Evolutionary conservation across 2,329 filamentous ascomycete species (phyloP).

Genomic region (Scedosporium dehoogii): DNA sequence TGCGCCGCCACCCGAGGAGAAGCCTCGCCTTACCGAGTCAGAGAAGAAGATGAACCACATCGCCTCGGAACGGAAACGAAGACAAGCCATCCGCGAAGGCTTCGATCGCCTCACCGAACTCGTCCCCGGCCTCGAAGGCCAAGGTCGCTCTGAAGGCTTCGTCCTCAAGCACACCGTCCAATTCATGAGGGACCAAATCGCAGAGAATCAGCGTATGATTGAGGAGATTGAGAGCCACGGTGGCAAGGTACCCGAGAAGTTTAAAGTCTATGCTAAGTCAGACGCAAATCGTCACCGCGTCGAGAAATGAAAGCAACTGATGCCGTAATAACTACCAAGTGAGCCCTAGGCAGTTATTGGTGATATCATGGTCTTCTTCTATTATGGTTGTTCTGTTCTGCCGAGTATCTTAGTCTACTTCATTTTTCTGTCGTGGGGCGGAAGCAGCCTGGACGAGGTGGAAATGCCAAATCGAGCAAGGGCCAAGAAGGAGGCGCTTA

Average conservation of each 20-base stretch:
- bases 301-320: too few relatives aligned
- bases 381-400: too few relatives aligned
- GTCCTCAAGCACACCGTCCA: slow-evolving; percentile 67
- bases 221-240: slow-evolving; percentile 48
- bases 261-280: background rate
- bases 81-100: slow-evolving; percentile 64
- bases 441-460: too few relatives aligned
- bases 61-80: slow-evolving; percentile 38
- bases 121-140: slow-evolving; percentile 72
- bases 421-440: too few relatives aligned
- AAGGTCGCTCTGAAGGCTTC: slow-evolving; percentile 74
- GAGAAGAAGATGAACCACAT: slow-evolving; percentile 48
- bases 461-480: too few relatives aligned
- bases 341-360: too few relatives aligned
- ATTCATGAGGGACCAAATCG: slow-evolving; percentile 51
- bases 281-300: too few relatives aligned
- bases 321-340: too few relatives aligned
- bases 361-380: too few relatives aligned
- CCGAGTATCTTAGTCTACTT: too few relatives aligned
- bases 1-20: slow-evolving; percentile 26
- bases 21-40: slow-evolving; percentile 40
- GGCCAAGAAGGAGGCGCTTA: too few relatives aligned
- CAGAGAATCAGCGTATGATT: slow-evolving; percentile 47
- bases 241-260: slow-evolving; percentile 33
- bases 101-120: slow-evolving; percentile 74